A percentile compares a stretch with the other conserved stretches of the same genome.
These are phyloP conservation scores for Sphagnurus paluster DNA, from an alignment of 1,284 basidiomycete genomes.

Conservation along the genomic window DNA sequence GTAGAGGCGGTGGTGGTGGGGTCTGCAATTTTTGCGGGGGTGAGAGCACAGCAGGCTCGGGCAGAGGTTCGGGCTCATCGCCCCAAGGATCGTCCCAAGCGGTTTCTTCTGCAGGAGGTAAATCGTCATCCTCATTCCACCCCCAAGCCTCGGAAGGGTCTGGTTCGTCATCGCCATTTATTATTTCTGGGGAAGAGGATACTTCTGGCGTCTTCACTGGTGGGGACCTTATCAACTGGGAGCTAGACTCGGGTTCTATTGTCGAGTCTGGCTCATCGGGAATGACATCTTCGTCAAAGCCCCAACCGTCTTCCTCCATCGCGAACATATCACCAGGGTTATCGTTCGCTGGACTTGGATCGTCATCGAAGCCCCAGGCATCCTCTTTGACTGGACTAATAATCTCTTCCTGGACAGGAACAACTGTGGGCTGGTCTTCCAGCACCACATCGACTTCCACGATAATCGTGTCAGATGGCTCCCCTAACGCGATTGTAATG, in stretches of 20 bases:
- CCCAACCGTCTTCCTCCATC: constrained; percentile 50
- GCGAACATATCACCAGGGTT: constrained; percentile 4
- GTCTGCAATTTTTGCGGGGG: constrained; percentile 19
- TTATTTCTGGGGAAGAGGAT: constrained; percentile 16
- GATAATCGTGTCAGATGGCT: constrained; percentile 34
- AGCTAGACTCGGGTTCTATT: neutral
- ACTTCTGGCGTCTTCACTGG: constrained; percentile 13
- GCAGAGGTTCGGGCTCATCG: constrained; percentile 33
- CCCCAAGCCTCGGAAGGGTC: constrained; percentile 66
- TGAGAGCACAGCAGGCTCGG: no score
- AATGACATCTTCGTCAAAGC: constrained; percentile 53
- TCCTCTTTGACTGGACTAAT: constrained; percentile 31
- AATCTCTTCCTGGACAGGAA: constrained; percentile 33
- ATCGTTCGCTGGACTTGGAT: constrained; percentile 16
- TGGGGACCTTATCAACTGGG: no score
- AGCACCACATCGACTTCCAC: constrained; percentile 36
- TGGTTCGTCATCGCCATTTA: constrained; percentile 24
- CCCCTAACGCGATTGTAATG: constrained; percentile 42
- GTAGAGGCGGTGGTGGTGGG: constrained; percentile 26
- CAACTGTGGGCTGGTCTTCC: constrained; percentile 28
- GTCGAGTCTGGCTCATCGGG: constrained; percentile 18
- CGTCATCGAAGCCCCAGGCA: constrained; percentile 41
- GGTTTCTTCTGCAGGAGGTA: constrained; percentile 29
- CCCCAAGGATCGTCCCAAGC: constrained; percentile 66
- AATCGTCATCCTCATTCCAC: constrained; percentile 51